Evolutionary conservation across 768 basidiomycete genomes (phyloP).

Genomic region (Austroboletus festivus): DNA sequence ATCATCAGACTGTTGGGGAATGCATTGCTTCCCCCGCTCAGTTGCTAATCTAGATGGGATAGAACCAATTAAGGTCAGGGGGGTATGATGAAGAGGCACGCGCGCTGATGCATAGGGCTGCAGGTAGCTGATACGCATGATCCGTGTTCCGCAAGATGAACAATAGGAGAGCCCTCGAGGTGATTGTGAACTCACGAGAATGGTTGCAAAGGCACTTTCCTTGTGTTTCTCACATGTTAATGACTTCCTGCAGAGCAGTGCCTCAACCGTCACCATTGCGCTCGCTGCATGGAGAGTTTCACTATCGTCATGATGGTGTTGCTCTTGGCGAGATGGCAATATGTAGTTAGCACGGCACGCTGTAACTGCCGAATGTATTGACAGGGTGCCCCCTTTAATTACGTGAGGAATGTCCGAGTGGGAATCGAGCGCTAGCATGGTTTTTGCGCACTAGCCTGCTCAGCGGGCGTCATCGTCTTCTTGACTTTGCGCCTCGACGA

Average conservation of each 20-base stretch:
- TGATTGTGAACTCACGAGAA: conserved; percentile 49
- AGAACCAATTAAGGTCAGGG: conserved; percentile 80
- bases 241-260: too few species aligned
- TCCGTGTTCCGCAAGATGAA: conserved; percentile 74
- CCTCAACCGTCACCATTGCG: too few species aligned
- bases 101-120: conserved; percentile 1
- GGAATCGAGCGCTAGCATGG: conserved; percentile 8
- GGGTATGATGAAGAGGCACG: too few species aligned
- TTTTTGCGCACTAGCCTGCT: neutral
- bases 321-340: too few species aligned
- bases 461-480: neutral
- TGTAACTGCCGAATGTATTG: neutral
- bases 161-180: conserved; percentile 52
- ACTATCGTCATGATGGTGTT: too few species aligned
- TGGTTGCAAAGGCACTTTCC: too few species aligned
- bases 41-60: conserved; percentile 79
- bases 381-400: conserved; percentile 5
- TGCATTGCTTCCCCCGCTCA: conserved; percentile 82
- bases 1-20: conserved; percentile 70
- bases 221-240: too few species aligned
- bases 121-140: conserved; percentile 49
- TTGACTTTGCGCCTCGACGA: conserved; percentile 6
- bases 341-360: too few species aligned
- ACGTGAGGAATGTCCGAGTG: conserved; percentile 4
- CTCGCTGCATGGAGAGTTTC: too few species aligned